Evolutionary conservation across 352 stramenopile species (phyloP), one percentile per base, ranked within the genome.

Genomic region (Elongisporangium senticosum): DNA sequence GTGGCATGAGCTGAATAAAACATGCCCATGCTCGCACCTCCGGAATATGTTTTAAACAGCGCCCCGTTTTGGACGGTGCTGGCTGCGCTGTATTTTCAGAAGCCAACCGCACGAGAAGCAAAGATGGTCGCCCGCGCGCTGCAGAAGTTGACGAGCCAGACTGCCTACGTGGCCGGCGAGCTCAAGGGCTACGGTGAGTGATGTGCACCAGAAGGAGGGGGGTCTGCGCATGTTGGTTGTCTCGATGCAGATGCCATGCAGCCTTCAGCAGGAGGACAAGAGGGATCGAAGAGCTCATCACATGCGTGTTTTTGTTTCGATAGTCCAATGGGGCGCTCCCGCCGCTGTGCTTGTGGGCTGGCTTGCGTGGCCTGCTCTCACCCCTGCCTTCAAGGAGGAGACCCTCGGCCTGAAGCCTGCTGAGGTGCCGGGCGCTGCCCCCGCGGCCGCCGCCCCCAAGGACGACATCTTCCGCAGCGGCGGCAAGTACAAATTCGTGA

Each of bases 401-500:
- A 74, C 72, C 54, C 64, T 93, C n/a, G 83, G 83, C 39, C 53
- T 93, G 13, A 75, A 70, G 63, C 54, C 75, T 6, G 51, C 65
- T 14, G 20, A 51, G 28, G 63, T 63, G 10, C 58, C 72, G 13
- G 54, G 62, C 14, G 60, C 62, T 13, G 65, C 71, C 2, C 63
- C 55, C 1, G 53, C 59, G 24, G 59, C 53, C 14, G 54, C 55
- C 20, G 26, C 55, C 6, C 61, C 68, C 53, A 56, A 65, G 50
- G 28, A 63, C 22, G 24, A 59, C 37, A 62, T 82, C 21, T 89
- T 92, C 69, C 67, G 67, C 50, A 60, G 62, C 24, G 61, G 64
- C 28, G 80, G 79, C 74, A 90, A 89, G 83, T 90, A 88, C 79
- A 93, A 91, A 68, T 93, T 78, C 64, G 67, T 83, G 54, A 75